Conservation (phyloP, 441 rosid species). For the Pelargonium fulgidum region DNA sequence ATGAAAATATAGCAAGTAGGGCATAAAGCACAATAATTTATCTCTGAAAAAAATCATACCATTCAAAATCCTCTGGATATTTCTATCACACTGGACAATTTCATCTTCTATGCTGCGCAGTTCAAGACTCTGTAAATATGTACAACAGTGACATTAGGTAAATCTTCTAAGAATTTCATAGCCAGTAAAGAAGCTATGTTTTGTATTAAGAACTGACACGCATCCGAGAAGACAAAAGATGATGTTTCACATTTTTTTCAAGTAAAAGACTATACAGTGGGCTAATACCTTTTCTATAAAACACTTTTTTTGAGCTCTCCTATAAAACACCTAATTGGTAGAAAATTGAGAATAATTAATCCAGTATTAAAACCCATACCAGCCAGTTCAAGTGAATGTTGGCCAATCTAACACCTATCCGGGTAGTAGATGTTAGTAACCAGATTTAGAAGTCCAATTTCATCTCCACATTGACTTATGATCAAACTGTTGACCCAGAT, state of each 20-base stretch:
- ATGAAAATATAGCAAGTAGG: conserved; percentile 5
- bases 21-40: conserved; percentile 15
- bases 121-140: conserved; percentile 51
- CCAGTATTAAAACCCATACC: conserved; percentile 4
- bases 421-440: neutral
- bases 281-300: neutral
- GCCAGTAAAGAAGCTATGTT: conserved; percentile 3
- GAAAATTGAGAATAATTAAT: conserved; percentile 2
- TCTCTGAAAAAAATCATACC: conserved; percentile 28
- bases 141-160: conserved; percentile 6
- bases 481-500: neutral
- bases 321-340: too few species aligned
- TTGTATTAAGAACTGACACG: neutral
- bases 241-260: neutral
- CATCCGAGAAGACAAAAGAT: neutral
- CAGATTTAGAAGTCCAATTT: neutral
- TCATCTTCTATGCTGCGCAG: conserved; percentile 58
- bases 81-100: conserved; percentile 57
- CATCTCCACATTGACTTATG: neutral
- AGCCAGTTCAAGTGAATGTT: neutral
- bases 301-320: neutral
- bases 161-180: conserved; percentile 8
- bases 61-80: conserved; percentile 40
- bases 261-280: neutral
- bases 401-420: neutral